Evolutionary conservation across 202 grass and related monocot species (phyloP).

Genomic region (Zizania palustris): DNA sequence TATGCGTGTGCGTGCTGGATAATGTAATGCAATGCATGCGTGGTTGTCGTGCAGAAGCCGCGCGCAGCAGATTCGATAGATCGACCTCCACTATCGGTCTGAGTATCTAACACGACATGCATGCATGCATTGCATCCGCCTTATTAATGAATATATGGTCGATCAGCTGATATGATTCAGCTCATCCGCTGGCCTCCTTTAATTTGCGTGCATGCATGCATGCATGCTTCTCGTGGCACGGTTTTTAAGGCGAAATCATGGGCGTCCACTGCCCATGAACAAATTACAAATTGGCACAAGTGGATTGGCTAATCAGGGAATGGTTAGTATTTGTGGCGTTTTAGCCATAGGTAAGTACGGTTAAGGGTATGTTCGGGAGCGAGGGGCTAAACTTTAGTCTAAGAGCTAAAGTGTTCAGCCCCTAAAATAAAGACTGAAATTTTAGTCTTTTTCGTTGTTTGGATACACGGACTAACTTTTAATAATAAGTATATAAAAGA

Average conservation of each 20-base stretch:
- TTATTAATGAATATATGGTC: constrained; percentile 29
- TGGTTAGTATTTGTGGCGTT: neutral
- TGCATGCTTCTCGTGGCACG: constrained; percentile 36
- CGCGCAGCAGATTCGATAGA: neutral
- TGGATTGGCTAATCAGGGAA: neutral
- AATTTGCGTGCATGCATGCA: no score
- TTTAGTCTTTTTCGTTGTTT: no score
- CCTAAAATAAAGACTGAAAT: no score
- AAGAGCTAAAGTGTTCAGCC: no score
- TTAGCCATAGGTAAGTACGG: neutral
- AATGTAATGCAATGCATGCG: neutral
- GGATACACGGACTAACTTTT: no score
- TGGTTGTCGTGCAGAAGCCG: neutral
- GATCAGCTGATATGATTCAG: no score
- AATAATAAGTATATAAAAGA: no score
- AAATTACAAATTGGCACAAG: no score
- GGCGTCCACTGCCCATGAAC: neutral
- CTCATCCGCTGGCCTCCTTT: neutral
- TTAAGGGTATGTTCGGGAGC: neutral
- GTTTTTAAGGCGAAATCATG: constrained; percentile 36
- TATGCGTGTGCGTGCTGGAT: constrained; percentile 15
- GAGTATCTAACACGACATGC: constrained; percentile 18
- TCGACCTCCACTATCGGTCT: neutral
- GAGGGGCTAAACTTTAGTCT: no score
- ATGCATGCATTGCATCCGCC: neutral